Base-by-base conservation (phyloP, 805 yeast species). In the Wickerhamiella sergipiensis region DNA sequence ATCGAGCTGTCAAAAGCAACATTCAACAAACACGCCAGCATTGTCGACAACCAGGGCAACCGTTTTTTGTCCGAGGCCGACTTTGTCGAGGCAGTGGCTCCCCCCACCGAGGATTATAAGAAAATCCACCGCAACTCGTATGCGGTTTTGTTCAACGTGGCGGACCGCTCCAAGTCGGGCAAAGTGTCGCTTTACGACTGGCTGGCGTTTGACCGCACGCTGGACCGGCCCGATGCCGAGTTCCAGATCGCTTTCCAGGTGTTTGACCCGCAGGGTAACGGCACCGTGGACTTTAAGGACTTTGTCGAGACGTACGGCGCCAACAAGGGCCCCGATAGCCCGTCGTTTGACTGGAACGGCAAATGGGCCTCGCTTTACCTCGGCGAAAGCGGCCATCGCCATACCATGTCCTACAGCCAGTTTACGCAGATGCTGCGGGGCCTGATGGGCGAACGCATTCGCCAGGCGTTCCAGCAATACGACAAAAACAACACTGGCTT, bases 71-170 rank as follows among this genome's bases (percentile, higher is more conserved):
- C 64, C 46, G 64, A 63, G 47, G 67, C 65, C 46, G 76, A 74
- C 57, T 75, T 75, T 51, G 62, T 72, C 23, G 53, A 64, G 39
- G 70, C 77, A 22, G 60, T 75, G 43, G 73, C 73, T 3, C 74
- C 74, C 33, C 64, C 67, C 12, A 55, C 65, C 48, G 71, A 71
- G 58, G 75, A 75, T 61, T 72, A 76, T 57, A 73, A 74, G 55
- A 73, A 72, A 57, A 72, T 80, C 49, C 74, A 80, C 15, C 68
- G 77, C 12, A 73, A 79, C 55, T 74, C 83, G 3, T 79, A 78
- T 64, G 84, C 83, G 6, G 73, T 89, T 53, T 78, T 90, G 47
- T 90, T 84, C 63, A 71, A 83, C 51, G 79, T 87, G 24, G 86
- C 95, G 15, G 97, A 90, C 67, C 77, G 77, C 52, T 72, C 74